These are phyloP conservation scores for Pelargonium australe DNA, from an alignment of 441 rosid species.

Conservation along the genomic window DNA sequence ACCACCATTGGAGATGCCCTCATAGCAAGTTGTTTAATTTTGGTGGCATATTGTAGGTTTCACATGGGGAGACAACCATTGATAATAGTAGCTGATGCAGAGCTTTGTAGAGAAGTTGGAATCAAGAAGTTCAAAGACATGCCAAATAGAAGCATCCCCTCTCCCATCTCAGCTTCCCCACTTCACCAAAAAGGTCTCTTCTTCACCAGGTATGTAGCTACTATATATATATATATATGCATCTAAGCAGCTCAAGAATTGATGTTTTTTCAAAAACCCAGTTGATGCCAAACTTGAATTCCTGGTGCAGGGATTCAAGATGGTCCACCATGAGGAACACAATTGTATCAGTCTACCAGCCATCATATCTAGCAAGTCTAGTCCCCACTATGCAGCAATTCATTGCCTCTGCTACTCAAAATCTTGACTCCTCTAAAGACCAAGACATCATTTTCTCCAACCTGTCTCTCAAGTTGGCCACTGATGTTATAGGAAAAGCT, in stretches of 20 bases:
- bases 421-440: slow-evolving; percentile 33
- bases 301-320: slow-evolving; percentile 53
- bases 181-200: slow-evolving; percentile 94
- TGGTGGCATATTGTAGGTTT: slow-evolving; percentile 41
- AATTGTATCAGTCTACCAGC: slow-evolving; percentile 77
- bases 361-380: slow-evolving; percentile 77
- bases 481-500: slow-evolving; percentile 89
- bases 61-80: slow-evolving; percentile 96
- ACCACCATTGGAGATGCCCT: no score
- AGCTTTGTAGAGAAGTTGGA: slow-evolving; percentile 84
- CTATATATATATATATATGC: neutral
- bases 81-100: slow-evolving; percentile 74
- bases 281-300: no score
- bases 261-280: no score
- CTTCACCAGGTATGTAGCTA: slow-evolving; percentile 58
- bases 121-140: slow-evolving; percentile 81
- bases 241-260: no score
- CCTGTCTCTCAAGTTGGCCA: slow-evolving; percentile 69
- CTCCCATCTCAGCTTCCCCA: slow-evolving; percentile 88
- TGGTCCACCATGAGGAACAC: slow-evolving; percentile 93
- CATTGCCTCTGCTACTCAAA: slow-evolving; percentile 55
- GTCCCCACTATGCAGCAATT: slow-evolving; percentile 70
- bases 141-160: slow-evolving; percentile 90
- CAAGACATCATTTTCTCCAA: slow-evolving; percentile 58
- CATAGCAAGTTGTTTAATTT: neutral